Percentiles rank a stretch among this genome's conserved stretches.
phyloP scores from a whole-genome alignment of 257 asterid species.

The Nicotiana paniculata region DNA sequence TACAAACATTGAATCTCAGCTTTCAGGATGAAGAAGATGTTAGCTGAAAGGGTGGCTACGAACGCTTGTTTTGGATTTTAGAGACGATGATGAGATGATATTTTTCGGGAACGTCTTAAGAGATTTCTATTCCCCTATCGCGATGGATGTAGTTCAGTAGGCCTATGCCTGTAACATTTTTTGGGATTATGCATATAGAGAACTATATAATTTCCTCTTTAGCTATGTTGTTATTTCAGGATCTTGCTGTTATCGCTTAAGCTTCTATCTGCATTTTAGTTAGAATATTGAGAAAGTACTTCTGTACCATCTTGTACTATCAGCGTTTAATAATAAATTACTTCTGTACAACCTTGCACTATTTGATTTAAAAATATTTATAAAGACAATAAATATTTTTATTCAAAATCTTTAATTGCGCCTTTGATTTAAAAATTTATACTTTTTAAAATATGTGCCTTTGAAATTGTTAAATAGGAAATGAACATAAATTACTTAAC shows the following conservation, averaged over 20 bases:
- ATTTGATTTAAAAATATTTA: no score
- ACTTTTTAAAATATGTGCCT: no score
- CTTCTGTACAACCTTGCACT: no score
- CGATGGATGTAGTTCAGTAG: not conserved
- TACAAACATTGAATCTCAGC: conserved; percentile 86
- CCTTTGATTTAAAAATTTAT: no score
- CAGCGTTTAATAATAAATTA: no score
- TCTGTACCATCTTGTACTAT: no score
- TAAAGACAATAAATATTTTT: no score
- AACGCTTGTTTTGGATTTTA: not conserved
- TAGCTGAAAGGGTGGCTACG: conserved; percentile 22
- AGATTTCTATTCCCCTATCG: not conserved
- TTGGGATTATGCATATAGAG: not conserved
- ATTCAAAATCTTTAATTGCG: no score
- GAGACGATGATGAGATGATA: not conserved
- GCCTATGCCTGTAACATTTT: not conserved
- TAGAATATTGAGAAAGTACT: not conserved
- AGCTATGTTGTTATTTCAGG: not conserved
- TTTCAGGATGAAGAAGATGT: conserved; percentile 83
- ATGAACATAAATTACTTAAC: no score
- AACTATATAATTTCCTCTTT: not conserved
- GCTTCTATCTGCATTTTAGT: not conserved
- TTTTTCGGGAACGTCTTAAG: not conserved
- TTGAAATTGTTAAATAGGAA: no score
- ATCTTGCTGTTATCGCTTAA: not conserved